Conservation (phyloP, 108 stramenopile genomes). For the Nannochloropsis gaditana region DNA sequence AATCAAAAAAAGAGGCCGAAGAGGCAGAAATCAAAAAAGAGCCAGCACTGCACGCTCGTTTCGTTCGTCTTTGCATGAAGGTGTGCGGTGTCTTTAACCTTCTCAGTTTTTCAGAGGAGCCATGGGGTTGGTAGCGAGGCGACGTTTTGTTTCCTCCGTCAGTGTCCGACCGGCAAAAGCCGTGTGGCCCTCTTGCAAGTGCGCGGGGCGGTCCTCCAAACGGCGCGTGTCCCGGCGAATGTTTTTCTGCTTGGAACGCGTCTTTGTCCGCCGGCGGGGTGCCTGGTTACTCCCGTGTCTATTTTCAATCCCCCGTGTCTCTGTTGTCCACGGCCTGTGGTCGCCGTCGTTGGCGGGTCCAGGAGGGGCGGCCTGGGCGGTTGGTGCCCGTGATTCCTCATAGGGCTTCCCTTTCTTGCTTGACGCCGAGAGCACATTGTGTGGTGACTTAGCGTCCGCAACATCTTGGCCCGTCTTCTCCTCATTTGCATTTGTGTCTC, state of each 20-base stretch:
- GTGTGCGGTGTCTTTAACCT: background rate
- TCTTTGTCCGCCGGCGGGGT: constrained; percentile 36
- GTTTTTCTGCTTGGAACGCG: constrained; percentile 54
- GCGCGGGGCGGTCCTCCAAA: constrained; percentile 31
- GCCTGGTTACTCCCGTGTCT: too few species aligned
- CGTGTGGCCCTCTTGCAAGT: constrained; percentile 29
- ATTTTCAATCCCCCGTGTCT: too few species aligned
- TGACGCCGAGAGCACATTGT: too few species aligned
- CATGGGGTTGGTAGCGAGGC: background rate
- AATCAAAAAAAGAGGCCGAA: too few species aligned
- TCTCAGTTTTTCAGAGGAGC: background rate
- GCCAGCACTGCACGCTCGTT: background rate
- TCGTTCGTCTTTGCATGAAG: background rate
- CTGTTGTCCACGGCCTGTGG: too few species aligned
- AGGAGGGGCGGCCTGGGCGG: too few species aligned
- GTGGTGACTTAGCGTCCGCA: too few species aligned
- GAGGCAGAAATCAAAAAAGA: too few species aligned
- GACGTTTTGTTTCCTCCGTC: constrained; percentile 36
- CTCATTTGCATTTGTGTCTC: background rate
- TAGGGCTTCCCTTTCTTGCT: too few species aligned
- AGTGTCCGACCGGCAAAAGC: constrained; percentile 35
- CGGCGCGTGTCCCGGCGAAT: constrained; percentile 52
- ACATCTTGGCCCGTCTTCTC: too few species aligned
- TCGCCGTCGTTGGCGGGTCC: too few species aligned
- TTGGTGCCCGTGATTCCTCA: too few species aligned